Conservation (phyloP, 805 yeast species). For the Pichia insulana region DNA sequence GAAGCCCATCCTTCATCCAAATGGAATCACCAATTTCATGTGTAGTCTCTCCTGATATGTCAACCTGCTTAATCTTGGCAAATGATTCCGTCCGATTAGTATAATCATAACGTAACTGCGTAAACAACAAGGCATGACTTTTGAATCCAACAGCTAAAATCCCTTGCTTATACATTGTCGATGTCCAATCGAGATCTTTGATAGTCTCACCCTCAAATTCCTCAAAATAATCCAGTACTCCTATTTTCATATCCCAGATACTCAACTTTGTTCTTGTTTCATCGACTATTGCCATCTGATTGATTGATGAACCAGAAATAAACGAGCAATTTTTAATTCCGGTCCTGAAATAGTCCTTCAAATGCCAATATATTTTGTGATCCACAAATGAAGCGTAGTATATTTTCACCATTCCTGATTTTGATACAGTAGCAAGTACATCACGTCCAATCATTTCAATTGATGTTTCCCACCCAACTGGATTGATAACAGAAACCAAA, state of each 20-base stretch:
- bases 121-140: conserved; percentile 53
- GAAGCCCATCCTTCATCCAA: conserved; percentile 73
- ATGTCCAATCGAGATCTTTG: conserved; percentile 83
- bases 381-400: conserved; percentile 34
- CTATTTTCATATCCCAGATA: conserved; percentile 72
- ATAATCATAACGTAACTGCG: conserved; percentile 83
- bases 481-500: conserved; percentile 47
- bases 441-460: conserved; percentile 29
- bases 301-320: conserved; percentile 67
- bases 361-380: conserved; percentile 40
- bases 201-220: conserved; percentile 32
- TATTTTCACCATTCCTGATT: conserved; percentile 38
- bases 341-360: conserved; percentile 43
- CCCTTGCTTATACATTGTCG: conserved; percentile 54
- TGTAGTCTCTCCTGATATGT: conserved; percentile 60
- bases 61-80: conserved; percentile 64
- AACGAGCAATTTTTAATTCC: conserved; percentile 43
- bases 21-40: conserved; percentile 83
- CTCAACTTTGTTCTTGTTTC: conserved; percentile 40
- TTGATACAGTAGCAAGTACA: conserved; percentile 52
- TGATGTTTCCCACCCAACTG: conserved; percentile 45
- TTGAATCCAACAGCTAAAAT: conserved; percentile 75
- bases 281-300: conserved; percentile 70
- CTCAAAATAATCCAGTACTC: conserved; percentile 58
- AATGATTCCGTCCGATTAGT: conserved; percentile 74